Conservation (phyloP, 2,329 filamentous ascomycete species). For the Neocatenulostroma microsporum region DNA sequence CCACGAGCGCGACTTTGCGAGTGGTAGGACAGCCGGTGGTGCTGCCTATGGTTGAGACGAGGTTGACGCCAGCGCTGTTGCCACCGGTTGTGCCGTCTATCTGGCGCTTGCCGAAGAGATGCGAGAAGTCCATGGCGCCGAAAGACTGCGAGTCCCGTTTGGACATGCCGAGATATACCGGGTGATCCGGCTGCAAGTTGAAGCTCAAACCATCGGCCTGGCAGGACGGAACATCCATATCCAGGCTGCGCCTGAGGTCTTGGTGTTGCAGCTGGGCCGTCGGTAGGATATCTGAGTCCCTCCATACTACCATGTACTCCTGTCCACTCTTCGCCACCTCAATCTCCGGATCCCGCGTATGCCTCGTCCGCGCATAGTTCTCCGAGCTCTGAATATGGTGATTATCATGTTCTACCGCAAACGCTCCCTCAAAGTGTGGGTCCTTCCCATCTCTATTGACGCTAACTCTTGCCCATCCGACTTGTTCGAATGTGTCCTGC, state of each 20-base stretch:
- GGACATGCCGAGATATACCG: constrained; percentile 50
- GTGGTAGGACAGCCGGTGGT: constrained; percentile 78
- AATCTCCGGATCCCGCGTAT: constrained; percentile 62
- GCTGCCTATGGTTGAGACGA: constrained; percentile 69
- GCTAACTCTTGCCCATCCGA: constrained; percentile 79
- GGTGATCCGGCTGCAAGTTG: constrained; percentile 67
- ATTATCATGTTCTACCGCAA: constrained; percentile 70
- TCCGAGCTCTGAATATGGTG: constrained; percentile 76
- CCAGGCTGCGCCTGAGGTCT: constrained; percentile 49
- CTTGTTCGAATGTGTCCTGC: constrained; percentile 62
- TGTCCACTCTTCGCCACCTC: constrained; percentile 44
- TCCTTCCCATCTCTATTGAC: constrained; percentile 65
- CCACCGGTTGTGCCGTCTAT: constrained; percentile 62
- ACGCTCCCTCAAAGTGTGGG: constrained; percentile 85
- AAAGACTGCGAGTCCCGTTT: constrained; percentile 48
- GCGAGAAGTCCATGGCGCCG: constrained; percentile 53
- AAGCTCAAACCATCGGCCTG: constrained; percentile 68
- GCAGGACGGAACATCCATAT: constrained; percentile 42
- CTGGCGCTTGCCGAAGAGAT: constrained; percentile 62
- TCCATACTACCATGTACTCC: constrained; percentile 83
- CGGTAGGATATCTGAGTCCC: constrained; percentile 71
- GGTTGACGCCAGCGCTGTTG: constrained; percentile 71
- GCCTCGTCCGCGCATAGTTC: constrained; percentile 65
- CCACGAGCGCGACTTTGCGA: constrained; percentile 85
- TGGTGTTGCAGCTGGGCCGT: constrained; percentile 36